Percentiles rank a stretch among this genome's conserved stretches.
phyloP scores from a whole-genome alignment of 2,329 filamentous ascomycete genomes.

The Ophiostoma australiae region DNA sequence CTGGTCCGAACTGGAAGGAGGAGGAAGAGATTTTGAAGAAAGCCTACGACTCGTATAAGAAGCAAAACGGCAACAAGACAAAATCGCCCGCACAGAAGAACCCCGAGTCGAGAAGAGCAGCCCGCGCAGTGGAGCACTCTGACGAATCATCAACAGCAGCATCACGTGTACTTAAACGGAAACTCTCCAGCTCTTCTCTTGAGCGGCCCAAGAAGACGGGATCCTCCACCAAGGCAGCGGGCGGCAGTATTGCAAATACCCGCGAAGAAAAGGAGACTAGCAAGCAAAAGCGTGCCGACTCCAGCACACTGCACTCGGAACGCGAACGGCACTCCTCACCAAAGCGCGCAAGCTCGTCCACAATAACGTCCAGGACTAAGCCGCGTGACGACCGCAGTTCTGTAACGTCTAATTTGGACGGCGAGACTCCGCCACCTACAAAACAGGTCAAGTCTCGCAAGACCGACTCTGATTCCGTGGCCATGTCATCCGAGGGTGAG shows the following conservation, averaged over 20 bases:
- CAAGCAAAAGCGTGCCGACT: constrained; percentile 32
- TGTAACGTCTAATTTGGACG: constrained; percentile 47
- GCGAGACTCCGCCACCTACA: constrained; percentile 48
- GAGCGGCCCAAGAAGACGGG: constrained; percentile 44
- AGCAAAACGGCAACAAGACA: constrained; percentile 43
- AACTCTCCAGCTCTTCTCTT: constrained; percentile 45
- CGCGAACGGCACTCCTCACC: constrained; percentile 48
- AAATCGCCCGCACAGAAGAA: constrained; percentile 47
- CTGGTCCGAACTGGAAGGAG: constrained; percentile 83
- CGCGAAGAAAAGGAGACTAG: constrained; percentile 43
- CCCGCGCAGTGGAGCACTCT: constrained; percentile 43
- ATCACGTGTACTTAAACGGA: constrained; percentile 42
- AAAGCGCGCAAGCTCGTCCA: constrained; percentile 42
- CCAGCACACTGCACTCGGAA: constrained; percentile 42
- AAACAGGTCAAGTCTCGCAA: constrained; percentile 51
- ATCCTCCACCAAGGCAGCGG: constrained; percentile 30
- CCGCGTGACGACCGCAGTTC: constrained; percentile 40
- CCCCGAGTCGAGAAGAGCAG: constrained; percentile 41
- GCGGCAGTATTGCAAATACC: constrained; percentile 37
- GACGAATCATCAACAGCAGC: constrained; percentile 36
- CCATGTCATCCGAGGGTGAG: constrained; percentile 53
- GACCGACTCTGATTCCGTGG: constrained; percentile 50
- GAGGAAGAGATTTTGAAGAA: constrained; percentile 77
- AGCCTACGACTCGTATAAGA: constrained; percentile 62
- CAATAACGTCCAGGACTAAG: constrained; percentile 19